Conservation (phyloP, 441 rosid species). For the Codiaeum variegatum region DNA sequence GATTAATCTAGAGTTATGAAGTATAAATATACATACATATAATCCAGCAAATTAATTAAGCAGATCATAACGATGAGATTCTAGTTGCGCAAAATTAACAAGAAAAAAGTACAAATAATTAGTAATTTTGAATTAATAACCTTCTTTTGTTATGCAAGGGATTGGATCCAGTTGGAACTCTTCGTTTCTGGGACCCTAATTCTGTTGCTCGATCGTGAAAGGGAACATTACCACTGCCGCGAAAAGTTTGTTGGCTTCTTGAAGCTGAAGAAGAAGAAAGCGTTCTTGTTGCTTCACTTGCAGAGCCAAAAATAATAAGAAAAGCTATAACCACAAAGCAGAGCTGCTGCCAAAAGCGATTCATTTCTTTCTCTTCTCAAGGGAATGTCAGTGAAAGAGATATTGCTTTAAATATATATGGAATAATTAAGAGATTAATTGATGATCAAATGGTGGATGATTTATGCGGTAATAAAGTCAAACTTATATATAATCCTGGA, state of each 20-base stretch:
- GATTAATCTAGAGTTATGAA: not conserved
- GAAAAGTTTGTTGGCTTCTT: not conserved
- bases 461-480: not conserved
- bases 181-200: slow-evolving; percentile 43
- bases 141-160: slow-evolving; percentile 60
- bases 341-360: slow-evolving; percentile 24
- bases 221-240: not conserved
- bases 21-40: not conserved
- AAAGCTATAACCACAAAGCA: slow-evolving; percentile 16
- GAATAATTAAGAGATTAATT: not conserved
- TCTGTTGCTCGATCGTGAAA: slow-evolving; percentile 23
- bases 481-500: not conserved
- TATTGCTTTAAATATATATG: not conserved
- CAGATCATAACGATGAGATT: not conserved
- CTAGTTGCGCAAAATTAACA: not conserved
- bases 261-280: slow-evolving; percentile 27
- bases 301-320: slow-evolving; percentile 8
- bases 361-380: slow-evolving; percentile 26
- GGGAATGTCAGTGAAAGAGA: slow-evolving; percentile 22
- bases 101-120: not conserved
- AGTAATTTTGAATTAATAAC: not conserved
- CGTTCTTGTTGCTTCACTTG: slow-evolving; percentile 9
- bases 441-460: not conserved
- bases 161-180: slow-evolving; percentile 61
- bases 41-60: not conserved